These are phyloP conservation scores for Elaeis oleifera DNA, from an alignment of 202 grass and related monocot species.

Conservation along the genomic window DNA sequence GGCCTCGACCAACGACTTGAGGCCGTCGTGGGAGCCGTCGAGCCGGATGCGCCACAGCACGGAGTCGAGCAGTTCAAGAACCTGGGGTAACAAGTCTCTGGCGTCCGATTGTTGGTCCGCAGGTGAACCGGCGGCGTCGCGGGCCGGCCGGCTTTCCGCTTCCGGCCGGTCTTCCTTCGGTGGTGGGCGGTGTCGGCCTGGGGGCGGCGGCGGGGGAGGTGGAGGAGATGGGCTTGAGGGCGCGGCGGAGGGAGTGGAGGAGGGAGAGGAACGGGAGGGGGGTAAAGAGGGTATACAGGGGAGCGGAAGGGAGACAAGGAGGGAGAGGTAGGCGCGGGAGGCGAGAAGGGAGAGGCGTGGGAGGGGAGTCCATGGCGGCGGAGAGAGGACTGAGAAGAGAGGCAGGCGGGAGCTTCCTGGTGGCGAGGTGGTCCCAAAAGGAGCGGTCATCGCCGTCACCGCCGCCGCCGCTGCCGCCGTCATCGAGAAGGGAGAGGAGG, in stretches of 20 bases:
- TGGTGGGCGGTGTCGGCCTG: background rate
- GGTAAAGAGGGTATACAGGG: conserved; percentile 52
- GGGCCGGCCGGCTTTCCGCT: conserved; percentile 10
- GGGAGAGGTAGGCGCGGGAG: conserved; percentile 51
- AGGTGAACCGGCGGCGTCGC: background rate
- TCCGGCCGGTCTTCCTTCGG: conserved; percentile 33
- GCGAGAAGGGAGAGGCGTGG: conserved; percentile 31
- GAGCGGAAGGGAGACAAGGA: conserved; percentile 47
- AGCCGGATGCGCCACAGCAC: conserved; percentile 48
- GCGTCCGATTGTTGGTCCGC: background rate
- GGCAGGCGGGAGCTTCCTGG: conserved; percentile 29
- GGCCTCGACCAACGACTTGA: conserved; percentile 60
- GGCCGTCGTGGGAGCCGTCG: conserved; percentile 39
- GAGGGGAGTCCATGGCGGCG: conserved; percentile 10
- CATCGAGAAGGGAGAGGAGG: conserved; percentile 33
- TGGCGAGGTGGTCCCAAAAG: conserved; percentile 18
- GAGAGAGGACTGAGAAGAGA: conserved; percentile 37
- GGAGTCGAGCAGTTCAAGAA: conserved; percentile 38
- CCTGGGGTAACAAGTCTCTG: conserved; percentile 28
- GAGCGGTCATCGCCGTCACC: conserved; percentile 28
- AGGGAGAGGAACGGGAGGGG: conserved; percentile 65
- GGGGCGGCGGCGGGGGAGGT: conserved; percentile 4
- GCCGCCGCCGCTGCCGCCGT: conserved; percentile 31
- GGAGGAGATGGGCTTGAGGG: conserved; percentile 20
- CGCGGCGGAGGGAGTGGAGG: conserved; percentile 38